These are phyloP conservation scores for Aureococcus anophagefferens DNA, from an alignment of 108 stramenopile species.

Conservation along the genomic window DNA sequence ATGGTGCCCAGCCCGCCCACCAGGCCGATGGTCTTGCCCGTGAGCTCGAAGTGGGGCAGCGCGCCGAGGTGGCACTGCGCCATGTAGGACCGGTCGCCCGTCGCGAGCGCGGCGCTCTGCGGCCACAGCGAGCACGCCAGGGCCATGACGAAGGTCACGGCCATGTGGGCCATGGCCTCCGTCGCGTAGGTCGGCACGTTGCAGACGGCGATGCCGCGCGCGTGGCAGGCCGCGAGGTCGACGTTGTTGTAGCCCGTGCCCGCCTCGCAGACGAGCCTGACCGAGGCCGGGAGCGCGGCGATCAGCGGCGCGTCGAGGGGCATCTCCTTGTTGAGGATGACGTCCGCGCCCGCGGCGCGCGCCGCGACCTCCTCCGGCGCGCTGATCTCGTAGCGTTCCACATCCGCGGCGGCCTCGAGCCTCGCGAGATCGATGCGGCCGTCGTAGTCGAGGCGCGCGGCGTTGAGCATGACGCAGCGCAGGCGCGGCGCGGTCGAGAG, in stretches of 20 bases:
- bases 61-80: conserved; percentile 44
- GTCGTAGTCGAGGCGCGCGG: neutral
- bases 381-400: no score
- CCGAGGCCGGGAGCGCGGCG: conserved; percentile 45
- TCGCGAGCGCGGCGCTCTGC: conserved; percentile 55
- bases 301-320: conserved; percentile 39
- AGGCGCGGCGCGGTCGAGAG: no score
- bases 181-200: conserved; percentile 73
- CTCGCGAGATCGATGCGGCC: neutral
- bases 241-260: conserved; percentile 83
- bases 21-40: conserved; percentile 65
- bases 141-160: conserved; percentile 72
- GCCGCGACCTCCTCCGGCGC: no score
- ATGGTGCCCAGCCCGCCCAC: conserved; percentile 77
- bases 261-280: conserved; percentile 67
- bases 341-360: conserved; percentile 20
- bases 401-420: no score
- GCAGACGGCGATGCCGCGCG: conserved; percentile 44
- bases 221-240: conserved; percentile 42
- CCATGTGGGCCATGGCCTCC: conserved; percentile 75
- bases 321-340: conserved; percentile 78
- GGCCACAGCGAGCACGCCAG: conserved; percentile 62
- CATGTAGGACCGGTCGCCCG: conserved; percentile 55
- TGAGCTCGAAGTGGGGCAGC: conserved; percentile 62
- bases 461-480: no score